Evolutionary conservation across 2,329 filamentous ascomycete genomes (phyloP), one percentile per base, ranked within the genome.

Genomic region (Trichoderma polysporum): DNA sequence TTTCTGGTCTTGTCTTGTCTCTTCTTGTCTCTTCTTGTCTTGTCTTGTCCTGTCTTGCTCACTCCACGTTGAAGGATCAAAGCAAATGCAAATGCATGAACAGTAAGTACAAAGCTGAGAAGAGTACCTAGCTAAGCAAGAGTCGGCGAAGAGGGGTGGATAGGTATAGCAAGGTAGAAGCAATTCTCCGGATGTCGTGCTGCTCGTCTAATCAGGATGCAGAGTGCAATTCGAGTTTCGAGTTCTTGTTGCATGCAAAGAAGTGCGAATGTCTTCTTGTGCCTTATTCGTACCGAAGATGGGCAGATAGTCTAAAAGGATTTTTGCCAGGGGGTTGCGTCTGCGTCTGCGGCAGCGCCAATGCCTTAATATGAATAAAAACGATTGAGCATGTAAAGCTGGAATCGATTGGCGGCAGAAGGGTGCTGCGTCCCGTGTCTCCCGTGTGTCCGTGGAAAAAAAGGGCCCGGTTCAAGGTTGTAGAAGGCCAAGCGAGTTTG

Each of bases 401-500:
- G 60, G 60, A 63, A 63, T 54, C 60, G 50, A 63, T 35, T 56
- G 60, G 60, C 60, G 60, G 60, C 60, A 54, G 35, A 63, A 49
- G 10, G 31, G n/a, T 33, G 25, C 60, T 33, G 50, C 29, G 52
- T 63, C 60, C 50, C 60, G 60, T 58, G 53, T 65, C 52, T 57
- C 31, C 62, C 53, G 62, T 49, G 52, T 37, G 53, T 54, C 60
- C 50, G 19, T 33, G 25, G 4, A 19, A 54, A 45, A 56, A 56
- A 56, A 56, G 53, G 53, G 33, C 53, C 50, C 29, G 50, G 54
- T 8, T 45, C 56, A 49, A 59, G 39, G 39, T 50, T 29, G 50
- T 53, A 12, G 19, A 59, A 47, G 13, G 57, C 69, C 72, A 75
- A 75, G 74, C 74, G 74, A 73, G 73, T 75, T 75, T 67, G 66